phyloP scores from a whole-genome alignment of 306 rosid genomes.

The Elaeagnus macrophylla region DNA sequence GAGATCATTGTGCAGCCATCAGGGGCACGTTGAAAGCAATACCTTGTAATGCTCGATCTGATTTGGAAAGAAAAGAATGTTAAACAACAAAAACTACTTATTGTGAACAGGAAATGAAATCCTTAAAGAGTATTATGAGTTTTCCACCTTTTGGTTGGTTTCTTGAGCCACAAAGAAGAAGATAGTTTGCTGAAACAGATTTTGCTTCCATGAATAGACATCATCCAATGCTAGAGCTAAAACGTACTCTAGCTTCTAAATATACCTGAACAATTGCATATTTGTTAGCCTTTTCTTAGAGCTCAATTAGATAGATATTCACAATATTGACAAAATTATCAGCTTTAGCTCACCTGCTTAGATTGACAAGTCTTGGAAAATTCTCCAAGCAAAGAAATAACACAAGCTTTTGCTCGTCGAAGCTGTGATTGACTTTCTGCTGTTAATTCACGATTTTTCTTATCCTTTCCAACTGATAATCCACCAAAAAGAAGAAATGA shows the following conservation, averaged over 20 bases:
- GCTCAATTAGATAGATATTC: neutral
- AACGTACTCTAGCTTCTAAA: conserved; percentile 75
- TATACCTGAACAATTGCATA: conserved; percentile 44
- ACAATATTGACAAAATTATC: neutral
- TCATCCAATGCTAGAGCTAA: conserved; percentile 45
- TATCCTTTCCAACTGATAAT: conserved; percentile 37
- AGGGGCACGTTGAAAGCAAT: conserved; percentile 62
- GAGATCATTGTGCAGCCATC: conserved; percentile 51
- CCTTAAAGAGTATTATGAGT: neutral
- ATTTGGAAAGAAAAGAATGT: conserved; percentile 8
- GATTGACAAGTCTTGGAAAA: conserved; percentile 57
- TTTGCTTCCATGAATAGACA: conserved; percentile 66
- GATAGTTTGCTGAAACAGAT: conserved; percentile 57
- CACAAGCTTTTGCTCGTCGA: conserved; percentile 75
- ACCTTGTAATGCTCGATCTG: conserved; percentile 37
- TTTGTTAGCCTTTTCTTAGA: conserved; percentile 8
- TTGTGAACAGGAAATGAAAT: neutral
- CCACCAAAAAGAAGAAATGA: neutral
- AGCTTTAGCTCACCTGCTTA: conserved; percentile 45
- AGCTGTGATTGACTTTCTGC: conserved; percentile 46
- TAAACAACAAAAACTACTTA: neutral
- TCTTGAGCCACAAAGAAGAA: conserved; percentile 64
- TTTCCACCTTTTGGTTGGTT: conserved; percentile 41
- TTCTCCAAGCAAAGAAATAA: conserved; percentile 86
- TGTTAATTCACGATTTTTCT: conserved; percentile 31